These are phyloP conservation scores for Niveomyces coronatus DNA, from an alignment of 2,329 filamentous ascomycete genomes.

Conservation along the genomic window DNA sequence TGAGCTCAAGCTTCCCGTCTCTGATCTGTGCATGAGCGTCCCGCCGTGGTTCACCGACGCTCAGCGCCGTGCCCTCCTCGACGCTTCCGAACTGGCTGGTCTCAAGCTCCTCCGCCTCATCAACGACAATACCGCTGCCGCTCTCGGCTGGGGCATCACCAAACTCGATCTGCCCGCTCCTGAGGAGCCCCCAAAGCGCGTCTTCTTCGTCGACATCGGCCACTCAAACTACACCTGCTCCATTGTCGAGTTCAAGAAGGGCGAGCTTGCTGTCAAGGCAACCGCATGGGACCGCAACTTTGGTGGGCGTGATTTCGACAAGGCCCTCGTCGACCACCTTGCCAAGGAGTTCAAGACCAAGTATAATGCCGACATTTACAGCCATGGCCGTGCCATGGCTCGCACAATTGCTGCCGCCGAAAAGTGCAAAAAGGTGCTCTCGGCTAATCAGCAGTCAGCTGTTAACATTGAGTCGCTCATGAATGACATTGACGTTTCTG, in stretches of 20 bases:
- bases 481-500: slow-evolving; percentile 88
- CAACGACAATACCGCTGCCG: slow-evolving; percentile 95
- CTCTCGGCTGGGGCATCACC: slow-evolving; percentile 94
- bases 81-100: slow-evolving; percentile 87
- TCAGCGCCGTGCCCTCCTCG: slow-evolving; percentile 80
- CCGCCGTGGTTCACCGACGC: slow-evolving; percentile 95
- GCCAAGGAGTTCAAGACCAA: slow-evolving; percentile 94
- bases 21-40: slow-evolving; percentile 87
- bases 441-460: slow-evolving; percentile 84
- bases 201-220: slow-evolving; percentile 89
- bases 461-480: slow-evolving; percentile 97
- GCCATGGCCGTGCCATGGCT: slow-evolving; percentile 79
- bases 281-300: slow-evolving; percentile 94
- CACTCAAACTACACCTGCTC: slow-evolving; percentile 94
- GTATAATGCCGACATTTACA: slow-evolving; percentile 92
- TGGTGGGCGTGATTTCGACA: slow-evolving; percentile 94
- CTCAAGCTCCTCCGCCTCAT: slow-evolving; percentile 88
- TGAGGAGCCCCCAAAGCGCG: slow-evolving; percentile 86
- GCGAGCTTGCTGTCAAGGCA: slow-evolving; percentile 86
- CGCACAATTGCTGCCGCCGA: slow-evolving; percentile 83
- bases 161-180: slow-evolving; percentile 83
- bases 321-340: slow-evolving; percentile 88
- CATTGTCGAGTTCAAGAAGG: slow-evolving; percentile 94
- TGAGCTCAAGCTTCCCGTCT: slow-evolving; percentile 85
- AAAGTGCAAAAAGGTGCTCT: slow-evolving; percentile 97